Evolutionary conservation across 2,329 filamentous ascomycete genomes (phyloP).

Genomic region (Amphichorda felina): DNA sequence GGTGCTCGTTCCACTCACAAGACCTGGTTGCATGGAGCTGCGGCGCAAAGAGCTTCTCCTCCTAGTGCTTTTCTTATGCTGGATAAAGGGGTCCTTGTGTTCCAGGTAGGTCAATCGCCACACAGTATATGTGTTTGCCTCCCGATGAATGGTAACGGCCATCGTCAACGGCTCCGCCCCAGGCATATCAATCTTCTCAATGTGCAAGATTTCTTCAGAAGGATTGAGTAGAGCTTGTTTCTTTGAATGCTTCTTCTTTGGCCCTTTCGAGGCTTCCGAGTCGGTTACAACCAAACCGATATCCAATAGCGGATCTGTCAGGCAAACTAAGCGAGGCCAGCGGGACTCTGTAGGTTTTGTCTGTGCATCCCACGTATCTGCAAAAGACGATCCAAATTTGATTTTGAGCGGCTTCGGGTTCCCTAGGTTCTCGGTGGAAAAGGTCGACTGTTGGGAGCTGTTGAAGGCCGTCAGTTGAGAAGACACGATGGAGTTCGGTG

Average conservation of each 20-base stretch:
- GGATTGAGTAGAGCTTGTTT: conserved; percentile 52
- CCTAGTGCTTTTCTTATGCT: conserved; percentile 31
- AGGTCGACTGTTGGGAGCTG: conserved; percentile 35
- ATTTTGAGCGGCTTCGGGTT: conserved; percentile 42
- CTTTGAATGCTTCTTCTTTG: conserved; percentile 21
- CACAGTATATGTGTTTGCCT: conserved; percentile 66
- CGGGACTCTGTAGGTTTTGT: conserved; percentile 42
- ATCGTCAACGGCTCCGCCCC: conserved; percentile 49
- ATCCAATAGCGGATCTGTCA: conserved; percentile 78
- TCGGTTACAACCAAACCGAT: conserved; percentile 68
- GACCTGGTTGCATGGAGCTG: conserved; percentile 54
- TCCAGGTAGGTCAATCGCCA: conserved; percentile 75
- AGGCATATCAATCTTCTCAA: conserved; percentile 56
- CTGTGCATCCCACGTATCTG: conserved; percentile 45
- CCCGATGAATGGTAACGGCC: conserved; percentile 69
- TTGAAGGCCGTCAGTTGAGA: conserved; percentile 48
- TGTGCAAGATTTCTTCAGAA: conserved; percentile 73
- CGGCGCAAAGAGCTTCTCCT: conserved; percentile 38
- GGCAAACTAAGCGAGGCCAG: conserved; percentile 66
- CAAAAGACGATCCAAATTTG: conserved; percentile 39
- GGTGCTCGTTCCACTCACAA: conserved; percentile 64
- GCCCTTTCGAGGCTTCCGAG: conserved; percentile 24
- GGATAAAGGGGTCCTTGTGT: conserved; percentile 45
- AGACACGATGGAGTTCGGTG: conserved; percentile 74
- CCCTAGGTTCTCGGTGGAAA: conserved; percentile 45